Base-by-base conservation (phyloP, 2,329 filamentous ascomycete species). In the Phaeosphaeria sp. region DNA sequence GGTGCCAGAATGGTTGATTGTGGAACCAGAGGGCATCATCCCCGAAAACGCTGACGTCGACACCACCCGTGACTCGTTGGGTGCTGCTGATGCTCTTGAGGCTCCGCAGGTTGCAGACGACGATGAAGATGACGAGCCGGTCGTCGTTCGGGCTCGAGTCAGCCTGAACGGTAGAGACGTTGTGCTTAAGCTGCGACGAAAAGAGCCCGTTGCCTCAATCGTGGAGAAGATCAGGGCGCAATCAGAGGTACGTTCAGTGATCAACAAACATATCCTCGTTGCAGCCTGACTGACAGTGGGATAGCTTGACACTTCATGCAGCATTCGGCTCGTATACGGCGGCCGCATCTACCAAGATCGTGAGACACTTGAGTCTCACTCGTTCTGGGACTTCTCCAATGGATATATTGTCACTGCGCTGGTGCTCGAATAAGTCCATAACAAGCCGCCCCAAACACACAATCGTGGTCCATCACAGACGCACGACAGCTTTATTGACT, bases 281-380 rank as follows among this genome's bases (percentile, higher is more conserved):
- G 15, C 4, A 13, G 27, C 15, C 25, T 22, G 30, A 48, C 60
- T 70, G 20, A 66, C 51, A 17, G 10, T 21, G 5, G n/a, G 9
- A 11, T 44, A 64, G 89, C 79, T 93, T 30, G 76, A 83, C 1
- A 72, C 81, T 7, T 80, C 80, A 46, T 87, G 86, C 60, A 85
- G 82, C 48, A 81, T 97, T 50, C 87, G 87, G 53, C 85, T 97
- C 58, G 89, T 87, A 20, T 96, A 96, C 74, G 84, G 95, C 77
- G 93, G 93, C 65, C 92, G 88, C 72, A 86, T 93, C 50, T 83
- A 97, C 46, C 87, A 88, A 63, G 91, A 94, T 63, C 83, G 83
- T 53, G 74, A 85, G 20, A 83, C 89, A 0, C 80, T 97, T 18
- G 76, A 81, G 46, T 83, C 84, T 2, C 90, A 95, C 18, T 56